Evolutionary conservation across 2,329 filamentous ascomycete species (phyloP).

Genomic region (Rutstroemia sp.): DNA sequence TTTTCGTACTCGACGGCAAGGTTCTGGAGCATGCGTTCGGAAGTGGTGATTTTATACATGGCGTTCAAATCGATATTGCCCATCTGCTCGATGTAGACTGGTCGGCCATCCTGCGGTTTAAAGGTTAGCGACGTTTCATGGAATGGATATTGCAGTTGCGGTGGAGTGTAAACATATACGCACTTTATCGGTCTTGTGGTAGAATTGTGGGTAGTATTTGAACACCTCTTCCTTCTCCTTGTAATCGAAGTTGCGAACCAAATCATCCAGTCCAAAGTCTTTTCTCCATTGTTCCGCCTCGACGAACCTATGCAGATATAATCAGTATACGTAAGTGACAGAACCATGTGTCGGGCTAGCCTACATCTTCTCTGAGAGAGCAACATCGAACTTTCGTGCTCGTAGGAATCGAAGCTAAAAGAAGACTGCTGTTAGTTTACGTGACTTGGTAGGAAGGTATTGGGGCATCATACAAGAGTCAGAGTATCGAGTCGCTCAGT

Average conservation of each 20-base stretch:
- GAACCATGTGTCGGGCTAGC: conserved; percentile 26
- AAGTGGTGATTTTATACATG: conserved; percentile 88
- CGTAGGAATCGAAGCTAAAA: conserved; percentile 76
- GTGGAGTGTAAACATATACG: background rate
- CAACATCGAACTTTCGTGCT: conserved; percentile 90
- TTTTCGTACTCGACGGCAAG: conserved; percentile 98
- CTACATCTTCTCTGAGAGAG: conserved; percentile 80
- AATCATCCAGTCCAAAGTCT: conserved; percentile 75
- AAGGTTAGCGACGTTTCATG: background rate
- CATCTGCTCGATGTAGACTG: conserved; percentile 93
- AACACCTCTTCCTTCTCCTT: conserved; percentile 76
- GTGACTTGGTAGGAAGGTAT: background rate
- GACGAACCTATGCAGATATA: conserved; percentile 60
- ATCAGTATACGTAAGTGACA: conserved; percentile 11
- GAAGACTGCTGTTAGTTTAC: background rate
- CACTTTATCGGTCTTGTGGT: conserved; percentile 92
- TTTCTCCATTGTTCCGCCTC: conserved; percentile 88
- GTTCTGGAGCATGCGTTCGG: conserved; percentile 92
- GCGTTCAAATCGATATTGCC: conserved; percentile 85
- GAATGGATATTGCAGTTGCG: background rate
- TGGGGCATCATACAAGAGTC: conserved; percentile 61
- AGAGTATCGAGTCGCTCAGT: conserved; percentile 84
- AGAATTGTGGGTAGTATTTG: conserved; percentile 95
- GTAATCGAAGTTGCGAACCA: conserved; percentile 78
- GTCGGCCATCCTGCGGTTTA: conserved; percentile 71